Percentiles rank a stretch among this genome's conserved stretches.
These are phyloP conservation scores for Eutrema heterophyllum DNA, from an alignment of 345 rosid genomes.

Conservation along the genomic window DNA sequence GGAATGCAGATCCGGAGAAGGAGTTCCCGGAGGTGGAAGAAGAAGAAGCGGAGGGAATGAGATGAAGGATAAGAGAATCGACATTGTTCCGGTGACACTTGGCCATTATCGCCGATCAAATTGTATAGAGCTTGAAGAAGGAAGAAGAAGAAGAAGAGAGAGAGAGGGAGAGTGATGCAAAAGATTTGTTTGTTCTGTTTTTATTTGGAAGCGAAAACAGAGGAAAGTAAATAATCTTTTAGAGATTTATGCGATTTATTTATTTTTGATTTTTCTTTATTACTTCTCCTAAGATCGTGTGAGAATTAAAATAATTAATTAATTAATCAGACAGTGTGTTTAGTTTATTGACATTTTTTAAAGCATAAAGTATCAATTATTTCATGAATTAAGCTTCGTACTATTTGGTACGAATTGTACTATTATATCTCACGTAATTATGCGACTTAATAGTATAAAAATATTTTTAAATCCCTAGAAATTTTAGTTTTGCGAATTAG, in stretches of 20 bases:
- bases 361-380: not conserved
- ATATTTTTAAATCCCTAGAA: no score
- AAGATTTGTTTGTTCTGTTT: slow-evolving; percentile 4
- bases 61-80: slow-evolving; percentile 52
- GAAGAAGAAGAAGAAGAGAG: not conserved
- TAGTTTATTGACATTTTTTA: not conserved
- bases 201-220: slow-evolving; percentile 20
- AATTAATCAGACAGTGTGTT: not conserved
- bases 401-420: not conserved
- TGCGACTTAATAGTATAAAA: not conserved
- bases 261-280: not conserved
- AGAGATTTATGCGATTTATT: not conserved
- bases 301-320: not conserved
- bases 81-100: slow-evolving; percentile 65
- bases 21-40: slow-evolving; percentile 32
- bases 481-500: no score
- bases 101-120: slow-evolving; percentile 49
- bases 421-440: not conserved
- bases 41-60: slow-evolving; percentile 34
- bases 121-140: not conserved
- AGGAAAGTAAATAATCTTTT: not conserved
- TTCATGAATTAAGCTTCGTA: not conserved
- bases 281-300: not conserved
- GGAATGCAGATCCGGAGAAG: slow-evolving; percentile 57
- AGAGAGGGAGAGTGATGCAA: not conserved